Conservation (phyloP, 2,329 filamentous ascomycete genomes). For the Botrytis paeoniae region DNA sequence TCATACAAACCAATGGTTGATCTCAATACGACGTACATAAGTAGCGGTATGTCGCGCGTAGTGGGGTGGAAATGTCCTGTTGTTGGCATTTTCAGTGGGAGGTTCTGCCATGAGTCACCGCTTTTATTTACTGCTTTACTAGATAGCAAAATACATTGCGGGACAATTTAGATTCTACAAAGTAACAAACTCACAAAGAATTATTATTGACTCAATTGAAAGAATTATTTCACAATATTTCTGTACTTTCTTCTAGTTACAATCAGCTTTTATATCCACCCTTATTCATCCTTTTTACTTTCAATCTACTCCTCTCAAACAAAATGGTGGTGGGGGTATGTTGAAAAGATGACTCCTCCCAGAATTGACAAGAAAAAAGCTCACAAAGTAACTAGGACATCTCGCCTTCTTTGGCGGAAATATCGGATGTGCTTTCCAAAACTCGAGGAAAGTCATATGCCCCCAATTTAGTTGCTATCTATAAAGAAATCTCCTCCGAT, state of each 20-base stretch:
- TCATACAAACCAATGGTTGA: conserved; percentile 13
- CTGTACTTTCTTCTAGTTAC: not conserved
- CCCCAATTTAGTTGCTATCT: conserved; percentile 76
- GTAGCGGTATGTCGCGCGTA: not conserved
- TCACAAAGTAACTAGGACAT: conserved; percentile 41
- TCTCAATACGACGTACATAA: conserved; percentile 2
- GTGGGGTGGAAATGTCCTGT: conserved; percentile 8
- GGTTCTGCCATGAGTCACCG: not conserved
- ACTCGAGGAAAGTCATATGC: conserved; percentile 51
- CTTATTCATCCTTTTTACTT: not conserved
- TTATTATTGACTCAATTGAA: not conserved
- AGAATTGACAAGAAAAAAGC: conserved; percentile 20
- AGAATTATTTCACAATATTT: not conserved
- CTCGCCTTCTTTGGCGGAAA: conserved; percentile 59
- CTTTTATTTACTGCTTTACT: not conserved
- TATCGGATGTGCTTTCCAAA: conserved; percentile 53
- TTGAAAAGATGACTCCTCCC: conserved; percentile 27
- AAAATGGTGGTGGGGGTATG: conserved; percentile 34
- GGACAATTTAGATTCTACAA: not conserved
- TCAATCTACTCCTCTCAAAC: not conserved
- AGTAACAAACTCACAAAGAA: not conserved
- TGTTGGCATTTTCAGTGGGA: not conserved
- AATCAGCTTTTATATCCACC: not conserved
- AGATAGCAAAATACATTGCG: not conserved
- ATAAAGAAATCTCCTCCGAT: conserved; percentile 83